Conservation (phyloP, 768 basidiomycete species). For the Daedalea quercina region DNA sequence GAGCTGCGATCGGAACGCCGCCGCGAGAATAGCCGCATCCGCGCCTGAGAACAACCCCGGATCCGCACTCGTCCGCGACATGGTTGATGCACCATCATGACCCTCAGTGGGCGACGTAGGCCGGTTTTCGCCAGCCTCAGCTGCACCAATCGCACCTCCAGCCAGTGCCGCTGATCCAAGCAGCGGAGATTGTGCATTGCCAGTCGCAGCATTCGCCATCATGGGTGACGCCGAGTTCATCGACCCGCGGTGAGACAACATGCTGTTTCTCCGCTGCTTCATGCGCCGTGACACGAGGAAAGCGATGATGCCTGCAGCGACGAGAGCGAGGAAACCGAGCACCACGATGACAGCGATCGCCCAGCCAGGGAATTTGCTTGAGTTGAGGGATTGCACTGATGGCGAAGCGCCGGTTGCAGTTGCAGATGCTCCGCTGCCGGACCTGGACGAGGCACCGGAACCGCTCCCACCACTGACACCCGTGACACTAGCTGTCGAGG, state of each 20-base stretch:
- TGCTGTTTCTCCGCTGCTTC: conserved; percentile 40
- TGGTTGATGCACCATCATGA: conserved; percentile 67
- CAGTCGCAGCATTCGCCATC: conserved; percentile 56
- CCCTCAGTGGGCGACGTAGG: conserved; percentile 28
- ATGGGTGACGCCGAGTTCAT: conserved; percentile 80
- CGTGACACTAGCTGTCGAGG: conserved; percentile 12
- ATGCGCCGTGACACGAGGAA: conserved; percentile 72
- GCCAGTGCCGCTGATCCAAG: conserved; percentile 29
- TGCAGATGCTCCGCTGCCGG: conserved; percentile 12
- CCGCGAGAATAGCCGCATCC: conserved; percentile 90
- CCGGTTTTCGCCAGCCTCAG: conserved; percentile 23
- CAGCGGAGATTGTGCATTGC: conserved; percentile 39
- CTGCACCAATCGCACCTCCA: conserved; percentile 22
- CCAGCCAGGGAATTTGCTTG: conserved; percentile 70
- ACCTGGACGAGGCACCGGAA: neutral
- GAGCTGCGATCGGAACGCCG: conserved; percentile 84
- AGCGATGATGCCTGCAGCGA: conserved; percentile 55
- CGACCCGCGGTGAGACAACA: conserved; percentile 56
- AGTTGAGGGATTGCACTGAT: conserved; percentile 37
- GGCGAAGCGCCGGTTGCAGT: conserved; percentile 14
- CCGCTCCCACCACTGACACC: conserved; percentile 1
- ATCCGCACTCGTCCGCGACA: conserved; percentile 50
- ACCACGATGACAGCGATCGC: conserved; percentile 88
- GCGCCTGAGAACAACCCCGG: conserved; percentile 72
- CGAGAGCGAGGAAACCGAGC: conserved; percentile 78